Conservation (phyloP, 2,329 filamentous ascomycete species). For the Fusarium coicis region DNA sequence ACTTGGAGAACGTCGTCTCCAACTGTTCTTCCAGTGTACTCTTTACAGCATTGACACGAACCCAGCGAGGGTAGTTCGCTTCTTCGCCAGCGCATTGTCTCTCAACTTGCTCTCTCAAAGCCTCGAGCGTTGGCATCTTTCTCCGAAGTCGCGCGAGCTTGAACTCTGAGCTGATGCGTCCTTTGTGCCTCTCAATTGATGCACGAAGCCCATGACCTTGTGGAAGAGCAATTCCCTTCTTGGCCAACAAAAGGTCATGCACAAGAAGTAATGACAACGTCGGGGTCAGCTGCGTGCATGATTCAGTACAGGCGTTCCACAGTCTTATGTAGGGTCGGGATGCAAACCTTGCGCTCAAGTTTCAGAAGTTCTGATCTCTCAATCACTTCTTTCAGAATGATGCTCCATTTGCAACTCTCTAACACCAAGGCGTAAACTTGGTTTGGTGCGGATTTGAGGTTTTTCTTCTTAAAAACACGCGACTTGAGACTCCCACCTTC, state of each 20-base stretch:
- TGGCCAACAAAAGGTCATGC: slow-evolving; percentile 87
- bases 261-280: slow-evolving; percentile 82
- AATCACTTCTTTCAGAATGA: slow-evolving; percentile 87
- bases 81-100: slow-evolving; percentile 60
- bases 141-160: slow-evolving; percentile 80
- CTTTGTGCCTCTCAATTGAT: slow-evolving; percentile 83
- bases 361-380: slow-evolving; percentile 80
- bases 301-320: not conserved
- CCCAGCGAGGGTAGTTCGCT: slow-evolving; percentile 84
- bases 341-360: slow-evolving; percentile 82
- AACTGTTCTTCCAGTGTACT: slow-evolving; percentile 78
- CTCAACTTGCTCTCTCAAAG: slow-evolving; percentile 69
- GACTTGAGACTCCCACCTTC: slow-evolving; percentile 86
- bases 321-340: slow-evolving; percentile 7
- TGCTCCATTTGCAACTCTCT: slow-evolving; percentile 92
- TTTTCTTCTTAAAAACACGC: slow-evolving; percentile 79
- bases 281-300: slow-evolving; percentile 75
- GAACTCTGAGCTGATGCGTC: slow-evolving; percentile 82
- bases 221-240: slow-evolving; percentile 84
- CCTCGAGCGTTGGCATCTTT: slow-evolving; percentile 74
- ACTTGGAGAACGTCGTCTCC: slow-evolving; percentile 76
- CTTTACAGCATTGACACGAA: slow-evolving; percentile 84
- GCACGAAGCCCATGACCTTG: slow-evolving; percentile 80
- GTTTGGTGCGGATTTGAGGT: slow-evolving; percentile 79
- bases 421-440: slow-evolving; percentile 89